A percentile compares a stretch with the other conserved stretches of the same genome.
Conservation (phyloP, 2,329 filamentous ascomycete genomes). For the Monosporascus sp. region DNA sequence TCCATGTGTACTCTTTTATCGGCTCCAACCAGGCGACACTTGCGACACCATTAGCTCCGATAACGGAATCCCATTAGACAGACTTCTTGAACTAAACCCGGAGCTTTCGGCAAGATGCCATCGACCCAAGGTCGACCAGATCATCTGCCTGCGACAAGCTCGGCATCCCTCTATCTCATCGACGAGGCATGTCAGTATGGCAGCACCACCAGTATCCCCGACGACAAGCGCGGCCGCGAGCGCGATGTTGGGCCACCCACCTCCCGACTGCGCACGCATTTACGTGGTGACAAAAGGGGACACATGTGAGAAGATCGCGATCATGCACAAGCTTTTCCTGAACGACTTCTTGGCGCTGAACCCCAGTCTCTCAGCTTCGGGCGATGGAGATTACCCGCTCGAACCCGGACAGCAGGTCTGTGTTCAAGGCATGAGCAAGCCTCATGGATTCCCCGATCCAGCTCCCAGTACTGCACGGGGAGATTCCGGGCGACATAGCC, state of each 20-base stretch:
- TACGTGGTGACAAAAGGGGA: neutral
- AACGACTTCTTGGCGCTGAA: neutral
- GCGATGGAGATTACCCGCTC: neutral
- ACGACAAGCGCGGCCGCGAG: neutral
- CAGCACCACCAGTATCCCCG: neutral
- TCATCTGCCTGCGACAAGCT: neutral
- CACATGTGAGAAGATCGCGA: neutral
- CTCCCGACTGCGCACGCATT: neutral
- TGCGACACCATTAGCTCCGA: slow-evolving; percentile 13
- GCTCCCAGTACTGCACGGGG: neutral
- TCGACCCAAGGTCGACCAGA: neutral
- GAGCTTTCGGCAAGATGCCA: neutral
- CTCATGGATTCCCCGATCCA: neutral
- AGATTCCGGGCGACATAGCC: neutral
- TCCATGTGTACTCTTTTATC: too few species aligned
- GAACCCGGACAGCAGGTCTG: neutral
- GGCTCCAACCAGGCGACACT: slow-evolving; percentile 10
- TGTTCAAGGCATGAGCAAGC: neutral
- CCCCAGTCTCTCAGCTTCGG: neutral
- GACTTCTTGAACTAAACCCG: neutral
- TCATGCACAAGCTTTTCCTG: neutral
- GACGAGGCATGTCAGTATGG: neutral
- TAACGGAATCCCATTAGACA: neutral
- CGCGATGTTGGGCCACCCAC: too few species aligned
- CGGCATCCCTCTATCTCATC: neutral